Percentiles rank a stretch among this genome's conserved stretches.
phyloP scores from a whole-genome alignment of 2,329 filamentous ascomycete genomes.

The Microcyclospora tardicrescens region DNA sequence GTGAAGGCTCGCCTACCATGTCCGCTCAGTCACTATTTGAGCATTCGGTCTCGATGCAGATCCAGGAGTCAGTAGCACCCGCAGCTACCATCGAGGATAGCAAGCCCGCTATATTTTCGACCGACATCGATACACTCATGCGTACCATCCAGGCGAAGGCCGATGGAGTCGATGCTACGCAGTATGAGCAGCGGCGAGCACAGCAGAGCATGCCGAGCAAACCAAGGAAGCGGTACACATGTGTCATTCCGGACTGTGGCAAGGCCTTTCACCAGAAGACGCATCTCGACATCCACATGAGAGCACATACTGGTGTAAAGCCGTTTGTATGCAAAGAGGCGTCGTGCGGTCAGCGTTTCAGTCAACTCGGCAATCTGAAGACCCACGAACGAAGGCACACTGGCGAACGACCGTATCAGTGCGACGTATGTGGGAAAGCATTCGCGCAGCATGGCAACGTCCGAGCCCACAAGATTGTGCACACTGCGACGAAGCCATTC shows the following conservation, averaged over 20 bases:
- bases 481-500: constrained; percentile 65
- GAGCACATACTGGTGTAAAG: constrained; percentile 79
- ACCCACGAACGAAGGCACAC: constrained; percentile 82
- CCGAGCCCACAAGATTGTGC: constrained; percentile 68
- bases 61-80: too few species aligned
- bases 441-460: constrained; percentile 84
- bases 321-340: constrained; percentile 74
- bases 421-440: constrained; percentile 63
- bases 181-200: background rate
- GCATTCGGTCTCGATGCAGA: too few species aligned
- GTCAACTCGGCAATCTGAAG: constrained; percentile 83
- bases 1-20: too few species aligned
- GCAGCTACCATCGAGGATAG: too few species aligned
- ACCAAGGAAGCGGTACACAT: constrained; percentile 56
- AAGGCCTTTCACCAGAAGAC: constrained; percentile 87
- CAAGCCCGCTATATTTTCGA: constrained; percentile 51
- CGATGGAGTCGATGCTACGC: constrained; percentile 17
- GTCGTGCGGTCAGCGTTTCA: constrained; percentile 67
- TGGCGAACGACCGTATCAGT: constrained; percentile 72
- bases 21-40: too few species aligned
- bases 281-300: constrained; percentile 77
- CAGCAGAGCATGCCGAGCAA: constrained; percentile 8
- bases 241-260: constrained; percentile 58
- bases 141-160: constrained; percentile 66
- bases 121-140: constrained; percentile 78